phyloP scores from a whole-genome alignment of 768 basidiomycete species.

The Candolleomyces eurysporus region DNA sequence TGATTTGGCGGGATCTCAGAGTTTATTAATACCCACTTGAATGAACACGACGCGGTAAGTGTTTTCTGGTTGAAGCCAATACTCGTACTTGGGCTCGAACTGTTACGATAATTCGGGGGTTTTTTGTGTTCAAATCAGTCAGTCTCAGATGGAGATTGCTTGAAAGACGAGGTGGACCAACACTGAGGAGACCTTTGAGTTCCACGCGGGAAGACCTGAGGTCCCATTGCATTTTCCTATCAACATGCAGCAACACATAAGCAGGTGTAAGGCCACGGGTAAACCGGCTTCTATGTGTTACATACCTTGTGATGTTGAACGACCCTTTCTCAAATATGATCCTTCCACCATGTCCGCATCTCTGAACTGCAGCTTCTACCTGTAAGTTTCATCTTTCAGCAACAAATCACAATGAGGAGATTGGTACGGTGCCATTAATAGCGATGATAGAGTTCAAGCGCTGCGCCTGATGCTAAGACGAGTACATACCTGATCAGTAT shows the following conservation, averaged over 20 bases:
- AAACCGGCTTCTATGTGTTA: not conserved
- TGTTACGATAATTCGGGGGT: constrained; percentile 14
- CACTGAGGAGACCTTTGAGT: constrained; percentile 44
- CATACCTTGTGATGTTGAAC: constrained; percentile 52
- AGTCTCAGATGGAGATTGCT: not conserved
- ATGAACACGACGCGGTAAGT: constrained; percentile 64
- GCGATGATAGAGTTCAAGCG: no score
- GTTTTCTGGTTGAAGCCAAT: constrained; percentile 52
- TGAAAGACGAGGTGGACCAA: constrained; percentile 17
- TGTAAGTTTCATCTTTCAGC: constrained; percentile 13
- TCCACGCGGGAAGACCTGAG: constrained; percentile 41
- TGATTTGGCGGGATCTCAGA: not conserved
- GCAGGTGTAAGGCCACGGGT: not conserved
- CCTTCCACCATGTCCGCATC: constrained; percentile 46
- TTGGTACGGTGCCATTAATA: not conserved
- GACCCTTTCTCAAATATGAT: constrained; percentile 43
- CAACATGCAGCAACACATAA: constrained; percentile 12
- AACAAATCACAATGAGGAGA: not conserved
- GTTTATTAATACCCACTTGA: constrained; percentile 34
- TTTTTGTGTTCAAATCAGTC: not conserved
- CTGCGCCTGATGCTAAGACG: not conserved
- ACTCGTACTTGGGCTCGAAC: constrained; percentile 55
- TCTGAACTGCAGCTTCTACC: constrained; percentile 48
- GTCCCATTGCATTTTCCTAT: constrained; percentile 53
- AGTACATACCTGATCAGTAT: constrained; percentile 34